Base-by-base conservation (phyloP, 2,329 filamentous ascomycete species). In the Stagonosporopsis tanaceti region DNA sequence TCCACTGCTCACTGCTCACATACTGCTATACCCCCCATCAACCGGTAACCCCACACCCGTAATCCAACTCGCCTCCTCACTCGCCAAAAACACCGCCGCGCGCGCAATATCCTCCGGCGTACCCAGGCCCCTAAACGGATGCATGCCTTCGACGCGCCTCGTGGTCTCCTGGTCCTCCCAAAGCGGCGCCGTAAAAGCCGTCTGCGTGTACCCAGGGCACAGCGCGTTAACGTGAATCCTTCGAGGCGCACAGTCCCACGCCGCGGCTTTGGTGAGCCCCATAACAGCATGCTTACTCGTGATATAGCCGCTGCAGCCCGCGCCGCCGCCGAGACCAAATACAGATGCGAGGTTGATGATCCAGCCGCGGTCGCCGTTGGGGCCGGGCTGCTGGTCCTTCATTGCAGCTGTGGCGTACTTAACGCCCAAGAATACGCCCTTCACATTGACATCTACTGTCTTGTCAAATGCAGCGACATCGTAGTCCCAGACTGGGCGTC, bases 341-440 rank as follows among this genome's bases (percentile, higher is more conserved):
- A 86, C 80, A 52, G 78, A 82, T 0, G 82, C 76, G 2, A 85
- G 71, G 64, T 87, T 87, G 57, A 87, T 76, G 62, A 87, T 87
- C 63, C 76, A 75, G 3, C 84, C 85, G 30, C 83, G 71, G 51
- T 76, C 71, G 12, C 70, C 69, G 27, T 40, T 64, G 20, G 61
- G 24, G 4, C 74, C 68, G 0, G 73, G 76, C 0, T 78, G 71
- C 59, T 87, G 84, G 6, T 72, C 70, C 11, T 84, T 69, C 81
- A 86, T 85, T 59, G 84, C 83, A 0, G 57, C 53, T 1, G 76
- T 69, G 1, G 79, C 79, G 59, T 80, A 81, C 47, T 84, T 85
- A 54, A 72, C 79, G 0, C 78, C 78, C 0, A 76, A 62, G 47
- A 79, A 80, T 0, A 79, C 77, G 9, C 76, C 76, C 3, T 66